Evolutionary conservation across 2,329 filamentous ascomycete species (phyloP), one percentile per base, ranked within the genome.

Genomic region (Westerdykella sp.): DNA sequence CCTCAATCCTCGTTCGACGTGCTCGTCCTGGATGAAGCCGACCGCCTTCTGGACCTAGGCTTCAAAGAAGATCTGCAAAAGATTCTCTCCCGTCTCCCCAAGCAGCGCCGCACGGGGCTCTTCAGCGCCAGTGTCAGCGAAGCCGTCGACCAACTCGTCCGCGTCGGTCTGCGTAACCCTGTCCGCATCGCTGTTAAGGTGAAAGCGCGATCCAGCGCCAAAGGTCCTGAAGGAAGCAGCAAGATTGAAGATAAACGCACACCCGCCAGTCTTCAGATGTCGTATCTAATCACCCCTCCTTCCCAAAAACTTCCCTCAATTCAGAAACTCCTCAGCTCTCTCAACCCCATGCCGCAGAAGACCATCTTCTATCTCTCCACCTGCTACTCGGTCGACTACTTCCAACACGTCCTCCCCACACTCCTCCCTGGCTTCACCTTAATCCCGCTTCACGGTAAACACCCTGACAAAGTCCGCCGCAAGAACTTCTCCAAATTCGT

Each of bases 91-190:
- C 79, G 85, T 13, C 71, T 98, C 5, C 93, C 93, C 0, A 98
- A 98, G 62, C 93, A 98, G 65, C 77, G 93, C 40, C 79, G 93
- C 39, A 98, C 93, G 0, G 93, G 93, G 0, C 72, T 98, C 0
- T 98, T 97, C 69, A 95, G 88, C 59, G 93, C 93, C 11, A 94
- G 86, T 57, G 86, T 98, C n/a, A 93, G 85, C 56, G 93, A 97
- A 62, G 93, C 93, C 1, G 87, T 98, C 1, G 84, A 90, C 49
- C 87, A 96, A 62, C 85, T 98, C 42, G 89, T 98, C 41, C 80
- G 90, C 30, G 88, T 96, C 6, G 93, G 93, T 15, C 72, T 97
- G 51, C 79, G 93, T 31, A 97, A 98, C 66, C 93, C 93, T 0
- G 90, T 96, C 57, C 94, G 94, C 60, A 88, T 98, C 48, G 84